phyloP scores from a whole-genome alignment of 768 basidiomycete species.

The Grammothele lineata region DNA sequence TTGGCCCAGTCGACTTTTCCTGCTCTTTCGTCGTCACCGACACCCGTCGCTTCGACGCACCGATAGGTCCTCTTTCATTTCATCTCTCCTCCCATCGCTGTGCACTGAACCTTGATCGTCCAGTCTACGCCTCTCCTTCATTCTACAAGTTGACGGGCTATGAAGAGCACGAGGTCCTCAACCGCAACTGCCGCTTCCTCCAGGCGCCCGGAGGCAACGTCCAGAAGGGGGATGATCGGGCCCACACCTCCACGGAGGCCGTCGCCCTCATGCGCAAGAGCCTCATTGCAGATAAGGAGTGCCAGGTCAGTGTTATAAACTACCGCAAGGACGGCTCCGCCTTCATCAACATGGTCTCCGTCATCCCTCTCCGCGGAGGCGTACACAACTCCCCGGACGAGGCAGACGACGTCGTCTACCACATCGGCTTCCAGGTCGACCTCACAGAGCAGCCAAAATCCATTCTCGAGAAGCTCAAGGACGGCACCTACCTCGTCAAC shows the following conservation, averaged over 20 bases:
- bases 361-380: conserved; percentile 78
- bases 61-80: conserved; percentile 42
- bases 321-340: conserved; percentile 80
- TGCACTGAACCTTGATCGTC: not conserved
- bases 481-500: conserved; percentile 74
- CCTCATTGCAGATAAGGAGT: conserved; percentile 75
- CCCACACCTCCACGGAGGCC: conserved; percentile 58
- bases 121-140: conserved; percentile 80
- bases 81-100: not conserved
- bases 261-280: conserved; percentile 66
- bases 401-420: conserved; percentile 71
- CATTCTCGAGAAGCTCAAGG: conserved; percentile 73
- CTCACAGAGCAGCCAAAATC: conserved; percentile 81
- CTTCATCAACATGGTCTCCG: conserved; percentile 89
- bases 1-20: conserved; percentile 90
- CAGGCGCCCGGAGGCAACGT: conserved; percentile 70
- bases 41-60: conserved; percentile 70
- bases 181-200: conserved; percentile 88
- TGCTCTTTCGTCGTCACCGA: conserved; percentile 94
- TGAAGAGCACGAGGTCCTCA: conserved; percentile 68
- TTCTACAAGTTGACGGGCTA: conserved; percentile 82
- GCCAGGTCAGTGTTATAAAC: conserved; percentile 84
- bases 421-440: conserved; percentile 96
- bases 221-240: conserved; percentile 47
- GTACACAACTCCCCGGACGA: conserved; percentile 42